Evolutionary conservation across 208 protist genomes (phyloP), one percentile per base, ranked within the genome.

Genomic region (Acanthamoeba divionensis): DNA sequence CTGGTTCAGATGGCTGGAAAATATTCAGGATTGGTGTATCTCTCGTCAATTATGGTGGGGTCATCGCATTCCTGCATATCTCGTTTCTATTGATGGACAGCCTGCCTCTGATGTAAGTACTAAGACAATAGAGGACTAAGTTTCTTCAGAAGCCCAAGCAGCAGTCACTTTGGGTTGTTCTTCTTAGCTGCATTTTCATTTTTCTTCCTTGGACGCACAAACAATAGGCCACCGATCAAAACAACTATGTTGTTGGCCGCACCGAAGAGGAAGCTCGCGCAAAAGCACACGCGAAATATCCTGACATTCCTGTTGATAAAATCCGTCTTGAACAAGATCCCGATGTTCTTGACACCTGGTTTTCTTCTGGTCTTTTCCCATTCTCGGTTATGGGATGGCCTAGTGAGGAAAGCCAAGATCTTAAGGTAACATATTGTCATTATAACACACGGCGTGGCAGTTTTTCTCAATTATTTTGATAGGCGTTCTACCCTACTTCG

Each of bases 301-400:
- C 79, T 6, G 55, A 79, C 2, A 57, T 63, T 9, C n/a, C 7
- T 47, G 6, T 31, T 12, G 82, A 79, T 50, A 47, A 86, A 31
- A 10, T 95, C 33, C 2, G 33, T 1, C 7, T 97, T 9, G n/a
- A 87, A 50, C 96, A 99, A 94, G 99, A 99, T 94, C 95, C 96
- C 24, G 99, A 99, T 94, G 99, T 99, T 44, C 95, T 99, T 3
- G 99, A 99, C 95, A 99, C 99, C 62, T 99, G 99, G 99, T 99
- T 99, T 95, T 99, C 97, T 48, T 99, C 98, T 36, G 98, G 96
- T 63, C 93, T 99, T 13, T 99, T 99, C 96, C 99, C 99, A 85
- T 99, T 99, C 93, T 99, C 98, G 13, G 97, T 96, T 2, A 92
- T 99, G 10, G 98, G 97, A 41, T 99, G 98, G 98, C 98, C 98